Evolutionary conservation across 2,329 filamentous ascomycete genomes (phyloP).

Genomic region (Fusarium sp.): DNA sequence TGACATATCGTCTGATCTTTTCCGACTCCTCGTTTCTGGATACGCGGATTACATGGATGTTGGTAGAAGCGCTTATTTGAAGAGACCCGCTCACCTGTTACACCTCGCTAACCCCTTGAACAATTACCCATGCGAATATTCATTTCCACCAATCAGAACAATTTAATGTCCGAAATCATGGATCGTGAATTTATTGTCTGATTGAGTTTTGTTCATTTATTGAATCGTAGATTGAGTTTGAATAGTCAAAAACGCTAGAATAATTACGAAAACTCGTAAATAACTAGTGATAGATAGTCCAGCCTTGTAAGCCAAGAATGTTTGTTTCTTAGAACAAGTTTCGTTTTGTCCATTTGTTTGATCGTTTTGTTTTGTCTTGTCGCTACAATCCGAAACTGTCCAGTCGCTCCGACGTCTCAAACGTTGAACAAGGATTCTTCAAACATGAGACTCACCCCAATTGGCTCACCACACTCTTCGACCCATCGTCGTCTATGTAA

Average conservation of each 20-base stretch:
- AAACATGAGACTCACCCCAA: constrained; percentile 14
- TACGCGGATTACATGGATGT: neutral
- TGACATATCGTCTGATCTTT: constrained; percentile 22
- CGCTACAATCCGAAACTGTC: constrained; percentile 23
- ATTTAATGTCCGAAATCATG: neutral
- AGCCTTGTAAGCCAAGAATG: neutral
- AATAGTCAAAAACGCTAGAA: neutral
- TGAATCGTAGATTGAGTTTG: constrained; percentile 9
- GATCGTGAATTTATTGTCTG: neutral
- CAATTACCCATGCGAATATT: constrained; percentile 28
- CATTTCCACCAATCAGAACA: constrained; percentile 39
- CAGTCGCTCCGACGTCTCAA: constrained; percentile 35
- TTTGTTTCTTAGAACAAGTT: constrained; percentile 12
- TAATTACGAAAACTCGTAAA: accelerated
- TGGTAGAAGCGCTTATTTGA: neutral
- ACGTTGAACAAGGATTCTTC: constrained; percentile 30
- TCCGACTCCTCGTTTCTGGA: neutral
- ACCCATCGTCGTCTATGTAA: constrained; percentile 28
- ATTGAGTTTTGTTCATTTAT: constrained; percentile 7
- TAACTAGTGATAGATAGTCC: accelerated
- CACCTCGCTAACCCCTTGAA: constrained; percentile 10
- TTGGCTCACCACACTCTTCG: neutral
- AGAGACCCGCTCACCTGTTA: constrained; percentile 43
- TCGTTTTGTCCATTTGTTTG: neutral
- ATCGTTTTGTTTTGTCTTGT: neutral